Base-by-base conservation (phyloP, 148 eudicot genomes). In the Camellia granthamiana region DNA sequence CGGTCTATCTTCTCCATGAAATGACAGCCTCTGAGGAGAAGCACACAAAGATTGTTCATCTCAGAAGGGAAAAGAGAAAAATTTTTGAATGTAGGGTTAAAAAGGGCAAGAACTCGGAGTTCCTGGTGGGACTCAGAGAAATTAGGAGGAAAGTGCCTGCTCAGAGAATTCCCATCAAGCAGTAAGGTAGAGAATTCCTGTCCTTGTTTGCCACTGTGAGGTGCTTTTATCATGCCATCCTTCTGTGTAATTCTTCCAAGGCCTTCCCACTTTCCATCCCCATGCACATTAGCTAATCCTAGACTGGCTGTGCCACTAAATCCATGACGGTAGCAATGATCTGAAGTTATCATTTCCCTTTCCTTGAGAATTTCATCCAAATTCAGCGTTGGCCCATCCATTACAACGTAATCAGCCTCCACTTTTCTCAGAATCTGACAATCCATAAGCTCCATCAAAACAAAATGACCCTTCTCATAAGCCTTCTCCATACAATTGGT, bases 11-110 rank as follows among this genome's bases (percentile, higher is more conserved):
- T 23, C 62, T 76, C 44, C 83, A 85, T 14, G 69, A 72, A 85
- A 21, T 78, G 71, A 69, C 89, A 82, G 30, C 78, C 74, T 82
- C 89, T 74, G 44, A 87, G 84, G 68, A 87, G 78, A 43, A 87
- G 79, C n/a, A 84, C 75, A 61, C 51, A 16, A 64, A 79, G 87
- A 6, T 69, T 5, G 0, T 43, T 42, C 69, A 84, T 58, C 1
- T 21, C 41, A 5, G 3, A 1, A 7, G 76, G 56, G 9, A 65
- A 43, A 5, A 9, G 13, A 0, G 81, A 69, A 19, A 84, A n/a
- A 41, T 74, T 63, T 38, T 47, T 19, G 30, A 77, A 8, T 0
- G 83, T 81, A 0, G 89, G 87, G 68, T 86, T 41, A 49, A 81
- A 83, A 44, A 83, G 3, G 30, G 72, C 84, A 74, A 86, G 67